phyloP scores from a whole-genome alignment of 2,329 filamentous ascomycete genomes.

The Stemphylium beticola region DNA sequence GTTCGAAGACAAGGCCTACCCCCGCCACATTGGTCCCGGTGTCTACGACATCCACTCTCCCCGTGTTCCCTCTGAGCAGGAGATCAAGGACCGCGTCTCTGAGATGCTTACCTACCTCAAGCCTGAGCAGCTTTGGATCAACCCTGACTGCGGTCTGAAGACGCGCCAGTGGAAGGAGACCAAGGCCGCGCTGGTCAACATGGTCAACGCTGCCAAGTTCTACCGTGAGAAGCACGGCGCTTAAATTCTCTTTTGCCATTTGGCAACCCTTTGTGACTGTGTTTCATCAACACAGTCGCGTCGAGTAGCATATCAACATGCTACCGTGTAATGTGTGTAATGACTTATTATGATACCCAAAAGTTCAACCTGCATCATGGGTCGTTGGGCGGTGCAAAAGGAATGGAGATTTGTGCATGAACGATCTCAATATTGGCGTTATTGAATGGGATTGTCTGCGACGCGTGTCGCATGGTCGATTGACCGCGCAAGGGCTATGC shows the following conservation, averaged over 20 bases:
- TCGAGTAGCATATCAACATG: constrained; percentile 49
- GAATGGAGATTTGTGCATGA: constrained; percentile 33
- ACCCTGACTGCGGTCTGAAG: constrained; percentile 99
- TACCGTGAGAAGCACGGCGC: constrained; percentile 89
- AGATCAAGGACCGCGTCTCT: constrained; percentile 96
- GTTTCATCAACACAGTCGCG: constrained; percentile 43
- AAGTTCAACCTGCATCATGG: constrained; percentile 52
- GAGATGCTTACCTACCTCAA: constrained; percentile 97
- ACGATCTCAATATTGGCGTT: constrained; percentile 47
- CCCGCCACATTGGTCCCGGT: constrained; percentile 97
- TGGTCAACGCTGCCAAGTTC: constrained; percentile 98
- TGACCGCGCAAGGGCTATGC: constrained; percentile 1
- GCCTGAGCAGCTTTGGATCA: constrained; percentile 99
- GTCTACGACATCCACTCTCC: constrained; percentile 99
- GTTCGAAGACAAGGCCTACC: constrained; percentile 96
- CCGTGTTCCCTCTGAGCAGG: constrained; percentile 93
- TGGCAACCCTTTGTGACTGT: constrained; percentile 25
- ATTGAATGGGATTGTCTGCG: not conserved
- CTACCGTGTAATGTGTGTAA: constrained; percentile 49
- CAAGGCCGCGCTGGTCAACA: constrained; percentile 92
- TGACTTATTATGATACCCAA: constrained; percentile 51
- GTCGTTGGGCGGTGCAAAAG: constrained; percentile 40
- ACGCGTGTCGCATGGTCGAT: constrained; percentile 1
- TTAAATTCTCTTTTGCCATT: constrained; percentile 44
- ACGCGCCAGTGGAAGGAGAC: constrained; percentile 98